phyloP scores from a whole-genome alignment of 139 green algal genomes.

The Edaphochlamys debaryana region DNA sequence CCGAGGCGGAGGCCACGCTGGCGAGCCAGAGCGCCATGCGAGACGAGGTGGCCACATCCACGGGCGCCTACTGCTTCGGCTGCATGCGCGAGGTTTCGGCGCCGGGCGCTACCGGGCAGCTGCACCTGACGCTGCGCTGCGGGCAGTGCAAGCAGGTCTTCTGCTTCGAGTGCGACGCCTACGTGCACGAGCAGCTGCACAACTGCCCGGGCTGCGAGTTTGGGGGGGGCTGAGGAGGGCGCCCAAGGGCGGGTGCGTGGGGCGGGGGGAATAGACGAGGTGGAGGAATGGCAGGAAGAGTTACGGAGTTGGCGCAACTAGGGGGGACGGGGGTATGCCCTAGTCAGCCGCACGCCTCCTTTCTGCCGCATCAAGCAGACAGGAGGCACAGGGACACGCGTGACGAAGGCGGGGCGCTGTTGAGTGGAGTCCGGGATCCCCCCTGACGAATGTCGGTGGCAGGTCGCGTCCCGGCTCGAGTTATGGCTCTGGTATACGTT shows the following conservation, averaged over 20 bases:
- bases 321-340: not conserved
- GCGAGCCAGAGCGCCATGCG: conserved; percentile 6
- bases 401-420: too few species aligned
- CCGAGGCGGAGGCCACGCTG: not conserved
- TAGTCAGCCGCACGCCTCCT: too few species aligned
- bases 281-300: not conserved
- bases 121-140: conserved; percentile 71
- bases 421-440: too few species aligned
- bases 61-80: conserved; percentile 64
- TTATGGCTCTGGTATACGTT: too few species aligned
- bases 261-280: not conserved
- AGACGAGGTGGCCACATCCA: conserved; percentile 1
- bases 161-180: conserved; percentile 95
- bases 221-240: not conserved
- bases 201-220: conserved; percentile 95
- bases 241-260: too few species aligned
- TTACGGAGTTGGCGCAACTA: not conserved
- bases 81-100: conserved; percentile 52
- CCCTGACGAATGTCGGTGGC: too few species aligned
- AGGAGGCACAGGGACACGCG: too few species aligned
- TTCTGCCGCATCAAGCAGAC: not conserved
- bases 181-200: conserved; percentile 93
- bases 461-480: too few species aligned
- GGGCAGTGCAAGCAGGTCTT: conserved; percentile 81
- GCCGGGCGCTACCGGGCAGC: conserved; percentile 1